These are phyloP conservation scores for Mycena kentingensis DNA, from an alignment of 768 basidiomycete genomes.

Conservation along the genomic window DNA sequence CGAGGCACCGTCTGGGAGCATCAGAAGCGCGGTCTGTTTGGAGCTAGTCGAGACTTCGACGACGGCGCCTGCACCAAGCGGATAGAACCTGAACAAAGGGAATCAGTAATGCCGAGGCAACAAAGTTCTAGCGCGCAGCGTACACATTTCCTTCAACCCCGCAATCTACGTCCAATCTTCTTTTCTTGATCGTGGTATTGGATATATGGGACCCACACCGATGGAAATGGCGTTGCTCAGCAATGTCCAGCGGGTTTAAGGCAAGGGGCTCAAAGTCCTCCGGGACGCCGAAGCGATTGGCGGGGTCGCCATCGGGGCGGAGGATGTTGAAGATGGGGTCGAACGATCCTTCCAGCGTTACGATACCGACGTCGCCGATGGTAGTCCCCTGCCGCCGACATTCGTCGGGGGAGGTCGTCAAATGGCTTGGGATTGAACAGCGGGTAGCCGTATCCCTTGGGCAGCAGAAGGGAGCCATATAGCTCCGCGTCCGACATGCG, in stretches of 20 bases:
- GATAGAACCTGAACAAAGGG: not conserved
- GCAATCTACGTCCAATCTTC: not conserved
- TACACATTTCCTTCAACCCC: not conserved
- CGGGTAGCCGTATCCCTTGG: not conserved
- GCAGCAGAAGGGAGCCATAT: not conserved
- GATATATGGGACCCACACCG: constrained; percentile 1
- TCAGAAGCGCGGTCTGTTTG: not conserved
- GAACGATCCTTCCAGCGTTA: not conserved
- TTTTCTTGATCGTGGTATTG: not conserved
- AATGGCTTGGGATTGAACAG: not conserved
- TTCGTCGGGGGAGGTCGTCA: not conserved
- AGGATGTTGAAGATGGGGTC: not conserved
- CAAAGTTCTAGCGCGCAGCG: too few species aligned
- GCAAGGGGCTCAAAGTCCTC: not conserved
- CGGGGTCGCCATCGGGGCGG: not conserved
- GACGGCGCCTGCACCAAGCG: not conserved
- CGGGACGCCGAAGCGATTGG: not conserved
- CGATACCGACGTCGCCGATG: not conserved
- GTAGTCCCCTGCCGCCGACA: not conserved
- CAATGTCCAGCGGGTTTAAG: not conserved
- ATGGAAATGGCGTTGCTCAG: not conserved
- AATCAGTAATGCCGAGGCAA: not conserved
- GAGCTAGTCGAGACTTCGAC: not conserved
- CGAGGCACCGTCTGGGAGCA: constrained; percentile 1
- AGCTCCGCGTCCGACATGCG: not conserved